Evolutionary conservation across 2,329 filamentous ascomycete species (phyloP).

Genomic region (Neonectria punicea): DNA sequence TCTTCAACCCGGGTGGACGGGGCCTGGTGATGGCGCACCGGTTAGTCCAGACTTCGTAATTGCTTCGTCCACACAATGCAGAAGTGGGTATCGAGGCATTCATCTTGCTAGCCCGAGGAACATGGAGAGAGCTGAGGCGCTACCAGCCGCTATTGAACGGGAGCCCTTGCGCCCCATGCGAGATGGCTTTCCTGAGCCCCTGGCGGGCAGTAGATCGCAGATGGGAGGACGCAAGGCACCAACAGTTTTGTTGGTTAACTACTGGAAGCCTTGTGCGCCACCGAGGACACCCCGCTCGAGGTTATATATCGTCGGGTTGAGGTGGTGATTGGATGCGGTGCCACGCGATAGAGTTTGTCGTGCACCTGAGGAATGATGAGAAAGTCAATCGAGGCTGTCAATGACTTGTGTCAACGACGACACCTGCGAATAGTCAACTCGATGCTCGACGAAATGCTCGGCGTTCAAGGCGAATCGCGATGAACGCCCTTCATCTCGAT

Average conservation of each 20-base stretch:
- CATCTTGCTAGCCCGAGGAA: slow-evolving; percentile 8
- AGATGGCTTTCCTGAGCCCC: not conserved
- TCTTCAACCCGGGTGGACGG: not conserved
- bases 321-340: not conserved
- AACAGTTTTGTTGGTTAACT: not conserved
- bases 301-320: not conserved
- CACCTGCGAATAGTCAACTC: not conserved
- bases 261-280: not conserved
- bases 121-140: not conserved
- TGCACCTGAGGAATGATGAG: not conserved
- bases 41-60: not conserved
- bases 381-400: not conserved
- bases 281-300: not conserved
- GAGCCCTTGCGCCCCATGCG: slow-evolving; percentile 4
- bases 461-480: not conserved
- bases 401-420: not conserved
- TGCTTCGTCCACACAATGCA: slow-evolving; percentile 1
- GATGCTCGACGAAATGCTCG: not conserved
- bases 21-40: not conserved
- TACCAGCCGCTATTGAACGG: slow-evolving; percentile 15
- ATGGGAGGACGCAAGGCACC: too few relatives aligned
- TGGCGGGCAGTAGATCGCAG: not conserved
- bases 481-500: not conserved
- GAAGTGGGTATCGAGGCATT: not conserved
- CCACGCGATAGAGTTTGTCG: not conserved